Evolutionary conservation across 208 protist species (phyloP), one percentile per base, ranked within the genome.

Genomic region (Angomonas ambiguus): DNA sequence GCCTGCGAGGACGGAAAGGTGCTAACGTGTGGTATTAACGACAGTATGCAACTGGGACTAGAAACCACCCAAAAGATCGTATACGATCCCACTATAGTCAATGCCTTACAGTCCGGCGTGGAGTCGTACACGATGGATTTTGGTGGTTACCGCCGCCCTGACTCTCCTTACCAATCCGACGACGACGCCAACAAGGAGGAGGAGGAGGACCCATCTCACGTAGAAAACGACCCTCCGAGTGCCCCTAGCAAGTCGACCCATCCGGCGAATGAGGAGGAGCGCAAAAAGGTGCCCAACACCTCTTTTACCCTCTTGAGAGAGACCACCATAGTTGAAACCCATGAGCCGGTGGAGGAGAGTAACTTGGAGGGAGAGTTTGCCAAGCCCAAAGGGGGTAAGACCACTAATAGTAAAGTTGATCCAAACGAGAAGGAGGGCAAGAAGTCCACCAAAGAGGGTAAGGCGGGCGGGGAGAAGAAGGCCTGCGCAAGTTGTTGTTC

Each of bases 61-160:
- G 82, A 88, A n/a, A 75, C 74, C 2, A 30, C 59, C 4, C 67
- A 76, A 27, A 77, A 72, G 49, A 76, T 85, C 25, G 79, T 95
- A 28, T 83, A 71, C 31, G 73, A 67, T 18, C 83, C 85, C 28
- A 76, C 68, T 16, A 64, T 64, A 11, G 72, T 95, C 10, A 48
- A 76, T 18, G 62, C 71, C 13, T 62, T 95, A 13, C 51, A 56
- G 28, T 51, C 74, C 4, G 89, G 89, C 24, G 82, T 95, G 11
- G 84, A 92, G 75, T 82, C 84, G 32, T 92, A 90, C 72, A 92
- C 80, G 31, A 80, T 95, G 67, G 86, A 92, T 62, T 95, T 91
- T 76, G 85, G 89, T 25, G 79, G 80, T 16, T 92, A 86, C 65
- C 62, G 70, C 11, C 67, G 53, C 2, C 80, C 84, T 0, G 65